These are phyloP conservation scores for Trametes sanguinea DNA, from an alignment of 768 basidiomycete genomes.

Conservation along the genomic window DNA sequence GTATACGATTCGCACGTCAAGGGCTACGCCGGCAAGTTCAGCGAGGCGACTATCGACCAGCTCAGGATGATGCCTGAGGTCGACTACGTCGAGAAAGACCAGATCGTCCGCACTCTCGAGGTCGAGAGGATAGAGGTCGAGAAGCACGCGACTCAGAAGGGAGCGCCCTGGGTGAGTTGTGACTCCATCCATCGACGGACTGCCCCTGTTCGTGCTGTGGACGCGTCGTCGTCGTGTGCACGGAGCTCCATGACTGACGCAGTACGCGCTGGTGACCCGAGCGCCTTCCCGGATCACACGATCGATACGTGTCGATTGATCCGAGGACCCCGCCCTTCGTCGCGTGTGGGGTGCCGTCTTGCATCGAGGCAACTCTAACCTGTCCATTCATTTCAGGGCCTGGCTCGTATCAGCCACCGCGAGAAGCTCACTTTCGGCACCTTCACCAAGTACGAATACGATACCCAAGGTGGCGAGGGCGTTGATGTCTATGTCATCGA, in stretches of 20 bases:
- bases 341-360: background rate
- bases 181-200: background rate
- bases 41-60: constrained; percentile 63
- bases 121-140: constrained; percentile 14
- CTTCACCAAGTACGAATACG: constrained; percentile 81
- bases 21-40: constrained; percentile 85
- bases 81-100: constrained; percentile 90
- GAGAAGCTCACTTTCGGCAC: constrained; percentile 71
- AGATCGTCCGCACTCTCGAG: constrained; percentile 80
- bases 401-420: constrained; percentile 93
- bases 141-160: constrained; percentile 47
- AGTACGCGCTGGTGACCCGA: background rate
- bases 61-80: constrained; percentile 88
- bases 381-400: constrained; percentile 57
- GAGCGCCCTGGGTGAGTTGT: constrained; percentile 85
- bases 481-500: constrained; percentile 91
- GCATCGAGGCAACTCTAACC: background rate
- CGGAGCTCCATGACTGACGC: background rate
- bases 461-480: constrained; percentile 77
- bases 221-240: no score
- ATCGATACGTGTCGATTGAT: background rate
- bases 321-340: background rate
- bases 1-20: constrained; percentile 74
- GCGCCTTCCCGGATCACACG: constrained; percentile 12
- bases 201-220: no score